These are phyloP conservation scores for Funneliformis mosseae DNA, from an alignment of 192 early-diverging fungal genomes.

Conservation along the genomic window DNA sequence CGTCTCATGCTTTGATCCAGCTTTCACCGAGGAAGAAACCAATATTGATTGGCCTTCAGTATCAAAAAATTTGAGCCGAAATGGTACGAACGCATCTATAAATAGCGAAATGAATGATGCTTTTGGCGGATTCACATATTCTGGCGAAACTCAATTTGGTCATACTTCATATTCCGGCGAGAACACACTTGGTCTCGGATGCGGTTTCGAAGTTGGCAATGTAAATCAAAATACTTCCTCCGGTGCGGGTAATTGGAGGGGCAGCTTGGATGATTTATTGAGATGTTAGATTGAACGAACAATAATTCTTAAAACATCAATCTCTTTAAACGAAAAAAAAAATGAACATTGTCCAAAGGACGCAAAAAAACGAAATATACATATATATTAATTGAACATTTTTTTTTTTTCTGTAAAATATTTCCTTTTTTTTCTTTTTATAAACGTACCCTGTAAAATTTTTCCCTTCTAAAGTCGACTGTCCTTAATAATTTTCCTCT, in stretches of 20 bases:
- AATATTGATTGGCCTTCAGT: constrained; percentile 20
- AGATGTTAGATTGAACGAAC: background rate
- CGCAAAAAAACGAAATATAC: background rate
- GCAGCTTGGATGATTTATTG: background rate
- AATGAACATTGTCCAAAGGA: background rate
- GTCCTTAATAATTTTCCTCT: background rate
- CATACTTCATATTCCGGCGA: background rate
- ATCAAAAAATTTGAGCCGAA: constrained; percentile 21
- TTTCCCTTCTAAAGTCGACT: background rate
- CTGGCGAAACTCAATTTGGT: constrained; percentile 14
- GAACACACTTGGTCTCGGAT: background rate
- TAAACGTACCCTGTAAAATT: too few species aligned
- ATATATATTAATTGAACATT: constrained; percentile 15
- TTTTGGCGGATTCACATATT: constrained; percentile 30
- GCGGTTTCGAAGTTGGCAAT: background rate
- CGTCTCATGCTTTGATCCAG: constrained; percentile 31
- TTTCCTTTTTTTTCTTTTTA: background rate
- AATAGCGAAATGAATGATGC: constrained; percentile 20
- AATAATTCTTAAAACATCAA: background rate
- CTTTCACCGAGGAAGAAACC: constrained; percentile 33
- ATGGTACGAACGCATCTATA: constrained; percentile 29
- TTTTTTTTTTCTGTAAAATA: background rate
- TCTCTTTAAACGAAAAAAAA: background rate
- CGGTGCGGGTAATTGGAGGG: background rate
- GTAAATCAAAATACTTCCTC: background rate